phyloP scores from a whole-genome alignment of 768 basidiomycete genomes.

The Leucogyrophana mollusca region DNA sequence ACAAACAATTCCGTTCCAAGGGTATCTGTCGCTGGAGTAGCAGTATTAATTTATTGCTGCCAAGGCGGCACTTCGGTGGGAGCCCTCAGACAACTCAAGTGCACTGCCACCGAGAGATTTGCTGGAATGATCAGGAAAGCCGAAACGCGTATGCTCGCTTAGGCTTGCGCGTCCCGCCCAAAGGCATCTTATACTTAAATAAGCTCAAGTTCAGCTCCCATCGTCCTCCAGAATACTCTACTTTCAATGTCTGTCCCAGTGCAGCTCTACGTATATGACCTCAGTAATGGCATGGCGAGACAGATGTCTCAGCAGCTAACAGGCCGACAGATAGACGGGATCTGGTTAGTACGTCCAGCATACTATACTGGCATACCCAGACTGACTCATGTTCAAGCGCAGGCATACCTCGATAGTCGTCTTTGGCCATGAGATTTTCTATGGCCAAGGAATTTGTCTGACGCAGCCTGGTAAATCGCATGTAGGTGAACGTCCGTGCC shows the following conservation, averaged over 20 bases:
- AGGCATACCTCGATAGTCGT: slow-evolving; percentile 95
- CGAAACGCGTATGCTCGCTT: too few species aligned
- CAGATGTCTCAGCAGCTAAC: slow-evolving; percentile 78
- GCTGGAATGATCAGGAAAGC: slow-evolving; percentile 7
- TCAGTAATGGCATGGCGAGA: slow-evolving; percentile 82
- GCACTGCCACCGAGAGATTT: background rate
- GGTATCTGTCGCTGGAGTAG: too few species aligned
- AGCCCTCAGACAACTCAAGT: too few species aligned
- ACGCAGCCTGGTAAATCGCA: slow-evolving; percentile 79
- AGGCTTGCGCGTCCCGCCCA: slow-evolving; percentile 16
- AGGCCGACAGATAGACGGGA: slow-evolving; percentile 88
- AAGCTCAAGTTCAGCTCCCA: too few species aligned
- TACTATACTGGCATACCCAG: slow-evolving; percentile 5
- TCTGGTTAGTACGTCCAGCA: slow-evolving; percentile 59
- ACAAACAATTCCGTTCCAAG: too few species aligned
- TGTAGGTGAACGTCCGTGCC: slow-evolving; percentile 42
- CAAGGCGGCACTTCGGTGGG: too few species aligned
- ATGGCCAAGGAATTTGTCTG: slow-evolving; percentile 80
- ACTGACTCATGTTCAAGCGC: slow-evolving; percentile 10
- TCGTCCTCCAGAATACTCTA: background rate
- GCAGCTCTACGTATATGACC: slow-evolving; percentile 87
- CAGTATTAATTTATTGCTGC: too few species aligned
- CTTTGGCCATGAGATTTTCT: slow-evolving; percentile 84
- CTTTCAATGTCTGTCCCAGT: slow-evolving; percentile 41
- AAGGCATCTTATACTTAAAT: too few species aligned